These are phyloP conservation scores for Chimonanthus praecox DNA, from an alignment of 164 flowering plant species.

Conservation along the genomic window DNA sequence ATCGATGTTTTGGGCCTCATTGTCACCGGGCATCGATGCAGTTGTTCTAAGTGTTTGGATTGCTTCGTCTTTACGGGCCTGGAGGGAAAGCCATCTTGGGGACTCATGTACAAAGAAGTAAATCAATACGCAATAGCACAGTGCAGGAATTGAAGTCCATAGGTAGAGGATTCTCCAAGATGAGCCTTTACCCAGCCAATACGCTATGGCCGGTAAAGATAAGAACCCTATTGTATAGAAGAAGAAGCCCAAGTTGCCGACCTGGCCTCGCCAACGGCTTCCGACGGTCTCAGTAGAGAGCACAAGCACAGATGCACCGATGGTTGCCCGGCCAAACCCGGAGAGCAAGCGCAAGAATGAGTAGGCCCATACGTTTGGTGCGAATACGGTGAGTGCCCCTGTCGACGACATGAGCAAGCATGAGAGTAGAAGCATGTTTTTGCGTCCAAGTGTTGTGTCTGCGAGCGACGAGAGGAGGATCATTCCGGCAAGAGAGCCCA, in stretches of 20 bases:
- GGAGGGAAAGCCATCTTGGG: conserved; percentile 36
- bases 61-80: conserved; percentile 43
- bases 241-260: conserved; percentile 47
- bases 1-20: conserved; percentile 11
- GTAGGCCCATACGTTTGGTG: conserved; percentile 59
- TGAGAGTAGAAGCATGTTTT: conserved; percentile 49
- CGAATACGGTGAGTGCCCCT: conserved; percentile 25
- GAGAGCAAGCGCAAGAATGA: conserved; percentile 36
- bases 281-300: conserved; percentile 36
- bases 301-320: conserved; percentile 45
- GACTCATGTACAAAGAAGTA: conserved; percentile 49
- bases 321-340: conserved; percentile 58
- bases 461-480: conserved; percentile 51
- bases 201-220: conserved; percentile 59
- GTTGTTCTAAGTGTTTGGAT: conserved; percentile 25
- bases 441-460: conserved; percentile 68
- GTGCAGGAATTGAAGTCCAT: conserved; percentile 37
- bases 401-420: conserved; percentile 44
- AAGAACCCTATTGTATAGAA: conserved; percentile 58
- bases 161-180: conserved; percentile 58
- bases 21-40: not conserved
- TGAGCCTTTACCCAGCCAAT: conserved; percentile 14
- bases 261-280: conserved; percentile 49
- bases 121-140: conserved; percentile 31
- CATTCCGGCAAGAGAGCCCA: conserved; percentile 61